These are phyloP conservation scores for Plenodomus lindquistii DNA, from an alignment of 2,329 filamentous ascomycete species.

Conservation along the genomic window DNA sequence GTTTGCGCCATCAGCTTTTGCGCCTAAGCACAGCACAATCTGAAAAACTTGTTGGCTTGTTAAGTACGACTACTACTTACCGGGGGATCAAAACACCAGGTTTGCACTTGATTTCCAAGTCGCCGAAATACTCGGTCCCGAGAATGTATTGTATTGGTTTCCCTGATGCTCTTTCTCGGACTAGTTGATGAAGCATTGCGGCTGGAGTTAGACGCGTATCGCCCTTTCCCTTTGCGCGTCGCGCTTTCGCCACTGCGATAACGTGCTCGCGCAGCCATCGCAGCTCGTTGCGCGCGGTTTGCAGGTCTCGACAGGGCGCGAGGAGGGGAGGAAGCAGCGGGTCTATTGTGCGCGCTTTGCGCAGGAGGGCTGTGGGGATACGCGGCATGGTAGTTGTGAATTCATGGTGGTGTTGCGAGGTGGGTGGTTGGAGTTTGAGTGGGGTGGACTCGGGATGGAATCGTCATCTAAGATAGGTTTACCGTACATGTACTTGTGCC, in stretches of 20 bases:
- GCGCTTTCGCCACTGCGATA: constrained; percentile 26
- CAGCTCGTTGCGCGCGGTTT: constrained; percentile 69
- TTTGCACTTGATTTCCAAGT: constrained; percentile 75
- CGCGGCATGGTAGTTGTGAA: constrained; percentile 54
- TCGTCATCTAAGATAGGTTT: too few relatives aligned
- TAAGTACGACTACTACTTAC: constrained; percentile 48
- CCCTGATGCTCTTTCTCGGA: constrained; percentile 56
- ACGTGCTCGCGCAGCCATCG: constrained; percentile 71
- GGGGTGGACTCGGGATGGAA: too few relatives aligned
- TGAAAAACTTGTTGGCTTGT: background rate
- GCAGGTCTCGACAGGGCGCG: constrained; percentile 64
- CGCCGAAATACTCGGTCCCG: constrained; percentile 84
- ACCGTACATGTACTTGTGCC: too few relatives aligned
- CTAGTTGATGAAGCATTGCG: constrained; percentile 30
- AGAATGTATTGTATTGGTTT: constrained; percentile 88
- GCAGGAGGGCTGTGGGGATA: constrained; percentile 61
- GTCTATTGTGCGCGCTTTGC: constrained; percentile 58
- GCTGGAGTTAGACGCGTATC: constrained; percentile 16
- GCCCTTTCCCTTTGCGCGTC: constrained; percentile 19
- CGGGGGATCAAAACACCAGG: constrained; percentile 85
- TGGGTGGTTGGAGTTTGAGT: too few relatives aligned
- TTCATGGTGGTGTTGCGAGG: constrained; percentile 7
- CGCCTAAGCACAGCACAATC: background rate
- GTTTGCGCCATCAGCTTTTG: constrained; percentile 12
- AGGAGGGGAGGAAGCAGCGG: constrained; percentile 65